Conservation (phyloP, 495 filamentous ascomycete species). For the Astrothelium macrocarpum region DNA sequence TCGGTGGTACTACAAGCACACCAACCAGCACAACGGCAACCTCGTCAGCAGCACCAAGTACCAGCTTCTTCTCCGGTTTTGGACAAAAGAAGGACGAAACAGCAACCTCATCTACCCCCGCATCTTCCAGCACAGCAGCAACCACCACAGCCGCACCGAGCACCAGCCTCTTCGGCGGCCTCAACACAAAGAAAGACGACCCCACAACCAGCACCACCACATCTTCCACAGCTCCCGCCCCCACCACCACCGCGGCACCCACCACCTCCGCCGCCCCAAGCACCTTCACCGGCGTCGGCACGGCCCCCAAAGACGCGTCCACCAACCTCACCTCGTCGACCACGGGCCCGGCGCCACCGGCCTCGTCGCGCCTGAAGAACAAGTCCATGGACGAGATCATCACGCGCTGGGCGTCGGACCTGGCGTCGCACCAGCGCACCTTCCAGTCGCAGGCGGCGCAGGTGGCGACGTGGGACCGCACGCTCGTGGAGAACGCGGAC, state of each 20-base stretch:
- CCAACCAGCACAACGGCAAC: conserved; percentile 20
- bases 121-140: conserved; percentile 1
- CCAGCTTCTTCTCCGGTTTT: neutral
- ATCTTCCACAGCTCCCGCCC: conserved; percentile 15
- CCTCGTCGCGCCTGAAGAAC: conserved; percentile 83
- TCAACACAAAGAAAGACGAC: conserved; percentile 3
- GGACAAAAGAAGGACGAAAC: conserved; percentile 5
- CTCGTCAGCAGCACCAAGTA: conserved; percentile 11
- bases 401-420: conserved; percentile 90
- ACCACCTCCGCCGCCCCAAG: conserved; percentile 27
- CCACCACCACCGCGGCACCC: conserved; percentile 22
- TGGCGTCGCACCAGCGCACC: conserved; percentile 90
- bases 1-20: conserved; percentile 14
- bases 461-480: conserved; percentile 81
- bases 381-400: conserved; percentile 99
- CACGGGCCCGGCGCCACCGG: conserved; percentile 61
- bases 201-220: conserved; percentile 17
- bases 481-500: conserved; percentile 82
- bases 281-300: conserved; percentile 25
- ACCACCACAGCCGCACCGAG: conserved; percentile 3
- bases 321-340: conserved; percentile 64
- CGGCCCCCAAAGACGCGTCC: neutral
- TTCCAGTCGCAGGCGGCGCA: conserved; percentile 82
- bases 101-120: conserved; percentile 1
- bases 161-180: conserved; percentile 2